Evolutionary conservation across 139 green algal genomes (phyloP), one percentile per base, ranked within the genome.

Genomic region (Trebouxia sp.): DNA sequence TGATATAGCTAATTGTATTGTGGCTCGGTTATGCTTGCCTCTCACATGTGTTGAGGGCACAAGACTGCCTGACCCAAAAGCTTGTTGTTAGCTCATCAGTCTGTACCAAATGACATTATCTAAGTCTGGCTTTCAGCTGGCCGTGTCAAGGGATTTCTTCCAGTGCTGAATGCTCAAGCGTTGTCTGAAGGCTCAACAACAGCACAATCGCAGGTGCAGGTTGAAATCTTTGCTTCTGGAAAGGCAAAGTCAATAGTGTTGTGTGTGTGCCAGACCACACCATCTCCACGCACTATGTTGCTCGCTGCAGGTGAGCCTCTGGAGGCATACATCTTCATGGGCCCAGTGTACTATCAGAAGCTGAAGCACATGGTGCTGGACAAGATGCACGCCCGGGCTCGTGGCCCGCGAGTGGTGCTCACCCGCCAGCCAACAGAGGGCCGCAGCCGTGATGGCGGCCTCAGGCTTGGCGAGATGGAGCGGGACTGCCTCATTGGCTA

Each of bases 361-460:
- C 92, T 99, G 14, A 99, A 99, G 93, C 97, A 99, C 87, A 99
- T 99, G 97, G 97, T 99, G 80, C 83, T 98, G 74, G 97, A 99
- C 86, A 99, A 99, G 90, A 98, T 99, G 94, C 97, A 99, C 84
- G 96, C 97, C 10, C 84, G 97, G 12, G 87, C 93, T 9, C 83
- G 90, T 0, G 94, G 94, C 5, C 94, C 94, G 0, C 83, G 92
- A 9, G 92, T 99, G 43, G 92, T 98, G 66, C 91, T 99, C 22
- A 99, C 97, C 14, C 84, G 97, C 14, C 97, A 99, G 87, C 97
- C 97, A 45, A 99, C 97, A 0, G 97, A 99, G 86, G 97, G 97
- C 6, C 91, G 97, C 50, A 90, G 84, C 7, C 85, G 95, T 12
- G 97, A 99, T 70, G 97, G 97, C 39, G 97, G 95, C 1, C 90